Percentiles rank a stretch among this genome's conserved stretches.
Conservation (phyloP, 257 asterid species). For the Petrea volubilis region DNA sequence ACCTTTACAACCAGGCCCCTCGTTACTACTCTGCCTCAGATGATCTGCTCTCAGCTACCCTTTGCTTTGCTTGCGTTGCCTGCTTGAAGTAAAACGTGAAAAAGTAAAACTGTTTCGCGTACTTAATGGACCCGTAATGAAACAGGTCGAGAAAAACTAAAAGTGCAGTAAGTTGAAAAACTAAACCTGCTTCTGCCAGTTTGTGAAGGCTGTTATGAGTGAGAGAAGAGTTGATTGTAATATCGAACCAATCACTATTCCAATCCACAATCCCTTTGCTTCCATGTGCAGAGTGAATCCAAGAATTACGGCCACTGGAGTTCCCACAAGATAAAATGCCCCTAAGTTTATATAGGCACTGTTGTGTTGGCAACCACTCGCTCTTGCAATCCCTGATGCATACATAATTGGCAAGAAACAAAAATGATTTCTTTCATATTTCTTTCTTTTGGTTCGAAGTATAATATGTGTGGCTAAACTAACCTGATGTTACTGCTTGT, state of each 20-base stretch:
- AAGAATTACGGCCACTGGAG: slow-evolving; percentile 41
- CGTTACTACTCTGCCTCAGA: not conserved
- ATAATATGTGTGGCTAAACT: not conserved
- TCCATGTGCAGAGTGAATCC: slow-evolving; percentile 37
- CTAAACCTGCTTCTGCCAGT: slow-evolving; percentile 45
- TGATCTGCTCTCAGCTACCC: not conserved
- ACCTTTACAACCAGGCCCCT: too few relatives aligned
- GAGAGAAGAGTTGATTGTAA: slow-evolving; percentile 37
- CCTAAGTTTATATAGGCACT: slow-evolving; percentile 61
- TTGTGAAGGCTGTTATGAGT: slow-evolving; percentile 39
- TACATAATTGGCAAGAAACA: not conserved
- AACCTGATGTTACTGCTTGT: slow-evolving; percentile 62
- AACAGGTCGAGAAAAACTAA: too few relatives aligned
- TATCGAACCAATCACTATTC: slow-evolving; percentile 41
- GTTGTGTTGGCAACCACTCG: slow-evolving; percentile 62
- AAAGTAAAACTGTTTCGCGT: too few relatives aligned
- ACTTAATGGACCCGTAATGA: too few relatives aligned
- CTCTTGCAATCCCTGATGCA: slow-evolving; percentile 58
- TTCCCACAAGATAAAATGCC: slow-evolving; percentile 48
- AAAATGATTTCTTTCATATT: not conserved
- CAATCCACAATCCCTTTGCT: slow-evolving; percentile 63
- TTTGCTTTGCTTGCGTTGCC: slow-evolving; percentile 34
- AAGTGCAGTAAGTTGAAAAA: too few relatives aligned
- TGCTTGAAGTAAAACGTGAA: slow-evolving; percentile 1
- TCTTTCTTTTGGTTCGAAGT: not conserved